Conservation (phyloP, 164 flowering plant genomes). For the Chimonanthus praecox region DNA sequence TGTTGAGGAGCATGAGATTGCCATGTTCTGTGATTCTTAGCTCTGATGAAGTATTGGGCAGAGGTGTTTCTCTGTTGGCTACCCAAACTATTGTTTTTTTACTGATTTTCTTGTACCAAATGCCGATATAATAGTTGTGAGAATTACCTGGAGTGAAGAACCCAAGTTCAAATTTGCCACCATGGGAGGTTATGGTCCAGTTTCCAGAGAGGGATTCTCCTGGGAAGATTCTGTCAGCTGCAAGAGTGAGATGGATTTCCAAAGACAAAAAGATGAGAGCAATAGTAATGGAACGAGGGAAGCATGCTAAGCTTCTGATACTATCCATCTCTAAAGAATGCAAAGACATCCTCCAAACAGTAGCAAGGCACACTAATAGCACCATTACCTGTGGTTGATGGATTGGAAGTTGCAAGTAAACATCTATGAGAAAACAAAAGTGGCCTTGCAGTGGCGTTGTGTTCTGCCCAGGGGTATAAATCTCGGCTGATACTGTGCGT, state of each 20-base stretch:
- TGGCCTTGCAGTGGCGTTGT: too few relatives aligned
- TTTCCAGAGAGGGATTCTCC: conserved; percentile 14
- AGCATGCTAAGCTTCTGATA: background rate
- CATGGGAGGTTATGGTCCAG: conserved; percentile 12
- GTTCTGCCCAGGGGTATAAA: too few relatives aligned
- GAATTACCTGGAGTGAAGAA: conserved; percentile 29
- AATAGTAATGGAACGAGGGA: background rate
- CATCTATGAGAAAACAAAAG: too few relatives aligned
- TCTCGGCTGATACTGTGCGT: too few relatives aligned
- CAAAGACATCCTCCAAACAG: background rate
- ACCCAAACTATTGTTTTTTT: conserved; percentile 24
- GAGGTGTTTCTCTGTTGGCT: conserved; percentile 20
- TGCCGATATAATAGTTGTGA: conserved; percentile 20
- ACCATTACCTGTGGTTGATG: too few relatives aligned
- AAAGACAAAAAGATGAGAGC: background rate
- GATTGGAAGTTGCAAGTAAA: too few relatives aligned
- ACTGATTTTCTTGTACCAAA: conserved; percentile 17
- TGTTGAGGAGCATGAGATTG: conserved; percentile 8
- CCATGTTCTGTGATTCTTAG: conserved; percentile 19
- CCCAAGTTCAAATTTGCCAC: conserved; percentile 22
- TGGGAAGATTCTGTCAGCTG: background rate
- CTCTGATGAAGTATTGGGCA: conserved; percentile 8
- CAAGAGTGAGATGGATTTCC: background rate
- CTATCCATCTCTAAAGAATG: background rate
- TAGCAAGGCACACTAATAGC: too few relatives aligned